Evolutionary conservation across 2,329 filamentous ascomycete species (phyloP).

Genomic region (Clonostachys rosea): DNA sequence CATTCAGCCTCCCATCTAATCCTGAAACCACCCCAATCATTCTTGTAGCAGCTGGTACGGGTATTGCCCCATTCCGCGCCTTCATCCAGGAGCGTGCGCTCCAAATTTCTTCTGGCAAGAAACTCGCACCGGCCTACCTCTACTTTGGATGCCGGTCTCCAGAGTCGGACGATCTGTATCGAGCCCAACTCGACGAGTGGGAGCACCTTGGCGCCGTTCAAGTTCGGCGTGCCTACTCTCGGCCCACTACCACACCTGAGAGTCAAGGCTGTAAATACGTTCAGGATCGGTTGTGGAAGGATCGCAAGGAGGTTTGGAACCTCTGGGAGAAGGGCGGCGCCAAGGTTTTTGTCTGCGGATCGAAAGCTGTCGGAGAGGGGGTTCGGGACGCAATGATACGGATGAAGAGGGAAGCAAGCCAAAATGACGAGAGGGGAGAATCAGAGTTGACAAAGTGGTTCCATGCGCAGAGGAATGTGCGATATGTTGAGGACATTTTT

Average conservation of each 20-base stretch:
- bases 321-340: constrained; percentile 27
- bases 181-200: constrained; percentile 38
- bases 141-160: constrained; percentile 41
- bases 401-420: constrained; percentile 1
- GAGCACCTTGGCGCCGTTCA: constrained; percentile 41
- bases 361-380: no score
- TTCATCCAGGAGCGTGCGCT: constrained; percentile 14
- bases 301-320: constrained; percentile 17
- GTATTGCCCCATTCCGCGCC: constrained; percentile 15
- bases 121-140: constrained; percentile 46
- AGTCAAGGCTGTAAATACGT: constrained; percentile 35
- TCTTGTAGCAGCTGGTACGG: constrained; percentile 21
- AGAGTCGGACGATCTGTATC: constrained; percentile 38
- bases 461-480: no score
- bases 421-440: constrained; percentile 16
- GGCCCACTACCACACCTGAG: constrained; percentile 13
- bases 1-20: constrained; percentile 38
- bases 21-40: constrained; percentile 23
- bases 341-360: no score
- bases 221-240: constrained; percentile 48
- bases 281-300: constrained; percentile 22
- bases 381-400: no score
- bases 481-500: no score
- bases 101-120: constrained; percentile 31
- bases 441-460: no score